These are phyloP conservation scores for Cyclocybe cylindracea DNA, from an alignment of 768 basidiomycete species.

Conservation along the genomic window DNA sequence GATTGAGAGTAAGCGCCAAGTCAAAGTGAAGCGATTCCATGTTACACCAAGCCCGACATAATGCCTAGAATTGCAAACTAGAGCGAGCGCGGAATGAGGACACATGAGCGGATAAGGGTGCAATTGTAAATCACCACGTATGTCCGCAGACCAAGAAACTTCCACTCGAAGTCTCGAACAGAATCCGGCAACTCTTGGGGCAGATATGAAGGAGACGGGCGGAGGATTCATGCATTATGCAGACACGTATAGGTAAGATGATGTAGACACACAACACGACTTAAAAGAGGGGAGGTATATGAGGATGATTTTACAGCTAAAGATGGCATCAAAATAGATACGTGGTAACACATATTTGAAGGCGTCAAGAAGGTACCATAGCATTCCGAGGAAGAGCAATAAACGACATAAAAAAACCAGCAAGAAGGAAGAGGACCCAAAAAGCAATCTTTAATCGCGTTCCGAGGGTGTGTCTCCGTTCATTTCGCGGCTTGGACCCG, in stretches of 20 bases:
- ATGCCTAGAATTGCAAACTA: no score
- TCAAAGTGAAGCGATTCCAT: not conserved
- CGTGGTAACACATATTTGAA: no score
- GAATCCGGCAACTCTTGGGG: not conserved
- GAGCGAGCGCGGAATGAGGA: no score
- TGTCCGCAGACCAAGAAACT: no score
- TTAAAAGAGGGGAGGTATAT: constrained; percentile 1
- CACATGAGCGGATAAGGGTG: no score
- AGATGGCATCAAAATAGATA: no score
- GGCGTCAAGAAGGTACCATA: not conserved
- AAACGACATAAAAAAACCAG: constrained; percentile 7
- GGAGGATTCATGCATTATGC: no score
- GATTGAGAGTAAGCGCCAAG: not conserved
- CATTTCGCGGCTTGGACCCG: constrained; percentile 40
- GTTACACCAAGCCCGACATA: not conserved
- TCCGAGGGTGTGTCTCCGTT: constrained; percentile 32
- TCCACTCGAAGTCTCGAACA: no score
- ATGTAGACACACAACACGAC: not conserved
- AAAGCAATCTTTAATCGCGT: constrained; percentile 23
- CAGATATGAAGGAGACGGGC: no score
- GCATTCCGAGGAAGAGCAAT: constrained; percentile 4
- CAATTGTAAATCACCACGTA: no score
- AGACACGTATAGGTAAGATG: no score
- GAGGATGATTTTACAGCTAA: constrained; percentile 11
- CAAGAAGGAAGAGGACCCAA: constrained; percentile 8